Evolutionary conservation across 805 yeast genomes (phyloP), one percentile per base, ranked within the genome.

Genomic region (Yamadazyma sp.): DNA sequence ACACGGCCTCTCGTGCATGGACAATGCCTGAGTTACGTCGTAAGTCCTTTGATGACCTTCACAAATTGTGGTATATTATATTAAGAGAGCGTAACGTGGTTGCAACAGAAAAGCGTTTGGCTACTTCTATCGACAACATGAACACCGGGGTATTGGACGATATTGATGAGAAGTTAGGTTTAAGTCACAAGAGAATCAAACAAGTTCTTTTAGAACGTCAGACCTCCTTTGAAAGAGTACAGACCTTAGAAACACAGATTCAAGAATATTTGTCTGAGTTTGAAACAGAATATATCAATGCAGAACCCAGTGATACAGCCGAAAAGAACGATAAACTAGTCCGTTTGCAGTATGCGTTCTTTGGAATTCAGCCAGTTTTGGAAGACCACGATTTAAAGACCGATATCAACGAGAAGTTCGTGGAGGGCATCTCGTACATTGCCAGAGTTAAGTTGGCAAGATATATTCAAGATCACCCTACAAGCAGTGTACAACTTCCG

Each of bases 31-130:
- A 91, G 57, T 75, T 93, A 51, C 80, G 99, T 59, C 75, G 95
- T 45, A 93, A 93, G 61, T 78, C 87, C 12, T 93, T 89, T 55
- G 93, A 89, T 27, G 99, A 93, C 57, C 68, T 93, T 50, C 99
- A 93, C 61, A 76, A 80, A 24, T 69, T 93, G 52, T 93, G 99
- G 98, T 91, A 87, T 59, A 73, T 83, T 29, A 79, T 90, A 49
- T 63, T 91, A 48, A 84, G 78, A 56, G 96, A 93, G 61, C 70
- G 95, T 49, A 93, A 93, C 59, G 64, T 78, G 10, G 60, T 91
- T 40, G 80, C 79, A 22, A 75, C 96, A 50, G 98, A 93, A 59
- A 69, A 70, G 38, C 79, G 82, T 46, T 70, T 86, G 48, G 72
- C 75, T 40, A 71, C 54, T 32, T 38, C 61, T 17, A 35, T 64